These are phyloP conservation scores for Pulveroboletus sp. DNA, from an alignment of 768 basidiomycete genomes.

Conservation along the genomic window DNA sequence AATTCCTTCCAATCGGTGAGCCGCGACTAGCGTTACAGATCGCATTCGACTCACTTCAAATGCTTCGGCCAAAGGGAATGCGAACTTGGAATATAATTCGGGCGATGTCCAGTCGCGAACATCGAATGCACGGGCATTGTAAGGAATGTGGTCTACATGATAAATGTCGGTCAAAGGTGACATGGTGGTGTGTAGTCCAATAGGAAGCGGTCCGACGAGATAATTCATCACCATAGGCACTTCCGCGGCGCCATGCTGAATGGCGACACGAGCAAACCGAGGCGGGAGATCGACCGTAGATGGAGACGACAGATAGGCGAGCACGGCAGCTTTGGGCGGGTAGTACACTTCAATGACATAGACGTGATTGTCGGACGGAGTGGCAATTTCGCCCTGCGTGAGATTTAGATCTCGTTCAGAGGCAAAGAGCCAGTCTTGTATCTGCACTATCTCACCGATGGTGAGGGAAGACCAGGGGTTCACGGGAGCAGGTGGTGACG, in stretches of 20 bases:
- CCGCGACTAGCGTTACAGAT: neutral
- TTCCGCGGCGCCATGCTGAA: conserved; percentile 43
- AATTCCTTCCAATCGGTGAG: conserved; percentile 36
- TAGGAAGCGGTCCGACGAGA: conserved; percentile 54
- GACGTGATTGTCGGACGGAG: conserved; percentile 45
- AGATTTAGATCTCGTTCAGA: conserved; percentile 45
- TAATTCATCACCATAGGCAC: conserved; percentile 49
- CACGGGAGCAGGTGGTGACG: conserved; percentile 36
- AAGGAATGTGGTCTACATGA: conserved; percentile 48
- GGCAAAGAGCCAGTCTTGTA: conserved; percentile 43
- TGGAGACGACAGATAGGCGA: conserved; percentile 42
- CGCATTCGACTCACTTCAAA: conserved; percentile 34
- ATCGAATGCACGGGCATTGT: conserved; percentile 44
- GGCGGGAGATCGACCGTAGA: conserved; percentile 25
- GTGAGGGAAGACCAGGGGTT: conserved; percentile 54
- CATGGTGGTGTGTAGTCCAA: conserved; percentile 37
- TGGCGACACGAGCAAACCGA: conserved; percentile 44
- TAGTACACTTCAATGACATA: conserved; percentile 46
- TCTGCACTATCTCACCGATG: conserved; percentile 37
- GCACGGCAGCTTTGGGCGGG: conserved; percentile 44
- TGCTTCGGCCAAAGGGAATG: conserved; percentile 36
- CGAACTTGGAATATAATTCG: conserved; percentile 29
- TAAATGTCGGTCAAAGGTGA: conserved; percentile 47
- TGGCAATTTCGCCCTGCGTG: conserved; percentile 32
- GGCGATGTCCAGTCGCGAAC: conserved; percentile 21